These are phyloP conservation scores for Phycomyces blakesleeanus DNA, from an alignment of 192 early-diverging fungal species.

Conservation along the genomic window DNA sequence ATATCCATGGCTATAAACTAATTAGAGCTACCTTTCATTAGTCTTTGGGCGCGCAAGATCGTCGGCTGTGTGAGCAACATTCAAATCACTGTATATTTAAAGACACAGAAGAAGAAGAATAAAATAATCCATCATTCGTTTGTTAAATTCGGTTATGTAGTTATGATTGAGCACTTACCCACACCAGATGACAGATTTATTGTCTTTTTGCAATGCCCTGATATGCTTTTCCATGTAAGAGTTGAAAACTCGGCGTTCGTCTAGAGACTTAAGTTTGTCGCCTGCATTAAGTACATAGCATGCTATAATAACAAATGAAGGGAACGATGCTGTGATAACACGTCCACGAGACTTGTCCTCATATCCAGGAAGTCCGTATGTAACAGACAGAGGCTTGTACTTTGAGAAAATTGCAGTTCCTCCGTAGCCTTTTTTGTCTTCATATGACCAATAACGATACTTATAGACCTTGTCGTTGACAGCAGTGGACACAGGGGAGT, in stretches of 20 bases:
- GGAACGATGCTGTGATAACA: slow-evolving; percentile 67
- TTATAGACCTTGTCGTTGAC: slow-evolving; percentile 62
- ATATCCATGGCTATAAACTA: too few relatives aligned
- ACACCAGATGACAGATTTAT: slow-evolving; percentile 73
- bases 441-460: slow-evolving; percentile 66
- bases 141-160: not conserved
- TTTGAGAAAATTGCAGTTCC: slow-evolving; percentile 80
- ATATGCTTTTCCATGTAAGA: slow-evolving; percentile 63
- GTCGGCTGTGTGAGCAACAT: slow-evolving; percentile 75
- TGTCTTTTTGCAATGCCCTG: slow-evolving; percentile 53
- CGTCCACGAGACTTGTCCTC: slow-evolving; percentile 55
- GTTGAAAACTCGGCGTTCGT: slow-evolving; percentile 62
- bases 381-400: slow-evolving; percentile 59
- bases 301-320: slow-evolving; percentile 58
- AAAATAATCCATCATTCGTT: not conserved
- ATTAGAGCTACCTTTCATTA: slow-evolving; percentile 52
- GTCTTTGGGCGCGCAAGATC: slow-evolving; percentile 73
- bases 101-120: too few relatives aligned
- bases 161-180: slow-evolving; percentile 42
- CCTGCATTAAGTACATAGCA: slow-evolving; percentile 84
- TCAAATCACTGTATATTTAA: slow-evolving; percentile 78
- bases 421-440: slow-evolving; percentile 74
- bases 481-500: slow-evolving; percentile 56
- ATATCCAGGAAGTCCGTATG: slow-evolving; percentile 55
- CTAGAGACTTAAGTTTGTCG: slow-evolving; percentile 64